Percentiles rank a stretch among this genome's conserved stretches.
These are phyloP conservation scores for Tetraselmis chui DNA, from an alignment of 139 green algal species.

Conservation along the genomic window DNA sequence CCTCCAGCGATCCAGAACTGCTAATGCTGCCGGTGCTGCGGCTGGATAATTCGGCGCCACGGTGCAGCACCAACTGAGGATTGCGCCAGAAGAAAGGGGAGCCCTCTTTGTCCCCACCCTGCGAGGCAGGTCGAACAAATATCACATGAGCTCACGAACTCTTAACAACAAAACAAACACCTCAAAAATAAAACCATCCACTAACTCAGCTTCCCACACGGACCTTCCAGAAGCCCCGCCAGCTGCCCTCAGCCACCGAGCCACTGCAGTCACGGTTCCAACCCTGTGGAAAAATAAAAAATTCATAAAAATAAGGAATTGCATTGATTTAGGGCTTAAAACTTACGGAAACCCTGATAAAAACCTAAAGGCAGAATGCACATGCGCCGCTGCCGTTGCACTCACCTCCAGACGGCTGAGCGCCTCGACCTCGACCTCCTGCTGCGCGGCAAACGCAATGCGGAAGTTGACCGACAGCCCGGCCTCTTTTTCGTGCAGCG, in stretches of 20 bases:
- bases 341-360: too few relatives aligned
- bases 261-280: not conserved
- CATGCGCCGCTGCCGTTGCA: too few relatives aligned
- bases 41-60: not conserved
- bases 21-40: not conserved
- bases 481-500: not conserved
- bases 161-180: too few relatives aligned
- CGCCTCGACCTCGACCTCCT: not conserved
- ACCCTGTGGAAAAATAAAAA: too few relatives aligned
- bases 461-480: not conserved
- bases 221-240: not conserved
- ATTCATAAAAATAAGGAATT: too few relatives aligned
- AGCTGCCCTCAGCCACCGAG: not conserved
- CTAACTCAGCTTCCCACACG: too few relatives aligned
- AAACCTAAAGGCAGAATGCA: too few relatives aligned
- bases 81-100: not conserved
- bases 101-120: not conserved
- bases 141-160: too few relatives aligned
- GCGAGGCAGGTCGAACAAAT: too few relatives aligned
- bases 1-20: not conserved
- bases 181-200: too few relatives aligned
- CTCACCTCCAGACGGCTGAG: not conserved
- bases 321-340: too few relatives aligned
- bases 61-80: not conserved
- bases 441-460: not conserved